Evolutionary conservation across 495 filamentous ascomycete species (phyloP).

Genomic region (Penicillium waksmanii): DNA sequence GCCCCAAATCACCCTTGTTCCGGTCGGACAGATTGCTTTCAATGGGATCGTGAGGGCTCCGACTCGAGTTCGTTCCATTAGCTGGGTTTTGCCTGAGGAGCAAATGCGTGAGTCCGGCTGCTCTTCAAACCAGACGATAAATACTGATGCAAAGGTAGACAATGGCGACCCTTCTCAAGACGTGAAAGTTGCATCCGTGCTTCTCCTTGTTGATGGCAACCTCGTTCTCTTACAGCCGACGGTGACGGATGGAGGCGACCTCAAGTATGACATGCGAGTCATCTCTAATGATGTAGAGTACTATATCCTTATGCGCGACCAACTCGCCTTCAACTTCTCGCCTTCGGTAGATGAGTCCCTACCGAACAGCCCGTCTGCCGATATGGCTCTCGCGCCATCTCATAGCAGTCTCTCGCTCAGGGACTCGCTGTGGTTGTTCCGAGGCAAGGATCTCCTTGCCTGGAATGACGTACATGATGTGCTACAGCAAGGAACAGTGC

Average conservation of each 20-base stretch:
- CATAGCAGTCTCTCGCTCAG: conserved; percentile 59
- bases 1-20: conserved; percentile 75
- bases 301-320: conserved; percentile 88
- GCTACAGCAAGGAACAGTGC: conserved; percentile 57
- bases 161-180: conserved; percentile 96
- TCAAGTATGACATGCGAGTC: conserved; percentile 98
- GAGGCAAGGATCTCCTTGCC: conserved; percentile 75
- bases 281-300: conserved; percentile 96
- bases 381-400: conserved; percentile 47
- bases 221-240: conserved; percentile 90
- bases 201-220: conserved; percentile 96
- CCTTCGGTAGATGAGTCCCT: conserved; percentile 46
- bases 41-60: conserved; percentile 95
- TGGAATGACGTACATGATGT: conserved; percentile 94
- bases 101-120: conserved; percentile 66
- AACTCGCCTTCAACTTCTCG: conserved; percentile 57
- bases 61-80: conserved; percentile 86
- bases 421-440: conserved; percentile 95
- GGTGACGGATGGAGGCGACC: conserved; percentile 69
- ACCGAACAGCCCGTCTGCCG: conserved; percentile 56
- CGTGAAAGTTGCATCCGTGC: conserved; percentile 88
- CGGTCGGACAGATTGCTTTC: conserved; percentile 95
- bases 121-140: neutral
- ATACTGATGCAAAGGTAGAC: conserved; percentile 45
- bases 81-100: conserved; percentile 93